These are phyloP conservation scores for Bombardia bombarda DNA, from an alignment of 495 filamentous ascomycete species.

Conservation along the genomic window DNA sequence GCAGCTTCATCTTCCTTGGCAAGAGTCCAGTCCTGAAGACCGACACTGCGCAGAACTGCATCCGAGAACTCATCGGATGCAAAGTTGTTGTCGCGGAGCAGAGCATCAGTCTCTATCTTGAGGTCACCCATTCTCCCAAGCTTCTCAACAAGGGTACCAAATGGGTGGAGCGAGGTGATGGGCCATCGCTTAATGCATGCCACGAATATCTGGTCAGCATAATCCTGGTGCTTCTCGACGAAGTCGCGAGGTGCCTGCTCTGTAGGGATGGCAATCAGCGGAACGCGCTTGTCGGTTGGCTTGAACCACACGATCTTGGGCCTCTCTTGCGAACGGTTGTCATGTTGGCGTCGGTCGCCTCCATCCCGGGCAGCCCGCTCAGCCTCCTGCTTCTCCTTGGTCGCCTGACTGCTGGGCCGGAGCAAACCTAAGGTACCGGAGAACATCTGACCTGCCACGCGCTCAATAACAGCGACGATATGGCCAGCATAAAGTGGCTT, in stretches of 20 bases:
- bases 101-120: slow-evolving; percentile 93
- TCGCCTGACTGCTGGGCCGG: slow-evolving; percentile 95
- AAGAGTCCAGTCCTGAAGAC: slow-evolving; percentile 84
- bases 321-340: slow-evolving; percentile 79
- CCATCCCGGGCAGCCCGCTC: slow-evolving; percentile 90
- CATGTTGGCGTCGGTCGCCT: slow-evolving; percentile 61
- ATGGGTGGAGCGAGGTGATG: slow-evolving; percentile 97
- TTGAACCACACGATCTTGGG: slow-evolving; percentile 99
- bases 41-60: slow-evolving; percentile 86
- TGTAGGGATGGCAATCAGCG: slow-evolving; percentile 94
- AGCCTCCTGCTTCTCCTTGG: slow-evolving; percentile 98
- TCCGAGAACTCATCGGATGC: slow-evolving; percentile 95
- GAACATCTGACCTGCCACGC: slow-evolving; percentile 97
- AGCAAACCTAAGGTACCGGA: slow-evolving; percentile 90
- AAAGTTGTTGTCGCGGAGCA: slow-evolving; percentile 97
- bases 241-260: slow-evolving; percentile 97
- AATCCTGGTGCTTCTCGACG: slow-evolving; percentile 96
- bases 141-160: slow-evolving; percentile 94
- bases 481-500: slow-evolving; percentile 97
- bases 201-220: slow-evolving; percentile 94
- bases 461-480: slow-evolving; percentile 93
- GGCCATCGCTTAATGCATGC: slow-evolving; percentile 99
- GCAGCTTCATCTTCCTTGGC: slow-evolving; percentile 70
- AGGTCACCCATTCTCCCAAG: slow-evolving; percentile 95
- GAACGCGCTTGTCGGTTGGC: slow-evolving; percentile 96